phyloP scores from a whole-genome alignment of 2,329 filamentous ascomycete species.

The Trichoderma asperellum region DNA sequence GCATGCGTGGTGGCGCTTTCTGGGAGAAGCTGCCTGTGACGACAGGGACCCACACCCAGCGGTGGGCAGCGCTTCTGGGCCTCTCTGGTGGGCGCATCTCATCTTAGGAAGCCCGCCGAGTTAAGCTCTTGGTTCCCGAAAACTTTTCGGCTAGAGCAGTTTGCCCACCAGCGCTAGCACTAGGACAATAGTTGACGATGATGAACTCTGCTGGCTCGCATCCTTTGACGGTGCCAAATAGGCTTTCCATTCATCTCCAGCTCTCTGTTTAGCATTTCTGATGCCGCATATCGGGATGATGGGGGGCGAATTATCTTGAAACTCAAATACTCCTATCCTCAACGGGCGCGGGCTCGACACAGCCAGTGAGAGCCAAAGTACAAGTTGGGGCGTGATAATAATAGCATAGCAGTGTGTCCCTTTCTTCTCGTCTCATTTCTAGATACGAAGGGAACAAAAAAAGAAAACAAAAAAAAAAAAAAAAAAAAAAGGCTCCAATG shows the following conservation, averaged over 20 bases:
- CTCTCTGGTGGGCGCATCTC: constrained; percentile 12
- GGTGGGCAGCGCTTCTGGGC: not conserved
- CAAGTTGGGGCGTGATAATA: not conserved
- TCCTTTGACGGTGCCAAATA: not conserved
- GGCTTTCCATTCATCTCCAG: constrained; percentile 9
- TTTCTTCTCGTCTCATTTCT: not conserved
- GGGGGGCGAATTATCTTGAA: constrained; percentile 9
- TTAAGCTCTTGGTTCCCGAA: constrained; percentile 27
- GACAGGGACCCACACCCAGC: constrained; percentile 1
- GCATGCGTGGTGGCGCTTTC: not conserved
- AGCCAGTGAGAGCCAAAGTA: not conserved
- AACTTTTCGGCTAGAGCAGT: constrained; percentile 13
- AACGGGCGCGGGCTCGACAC: not conserved
- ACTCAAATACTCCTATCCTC: constrained; percentile 2
- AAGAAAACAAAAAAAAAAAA: not conserved
- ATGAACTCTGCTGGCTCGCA: not conserved
- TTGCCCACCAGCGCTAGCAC: constrained; percentile 8
- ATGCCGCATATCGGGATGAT: not conserved
- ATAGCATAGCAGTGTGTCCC: not conserved
- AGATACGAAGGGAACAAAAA: not conserved
- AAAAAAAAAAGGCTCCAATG: not conserved
- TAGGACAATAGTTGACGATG: constrained; percentile 1
- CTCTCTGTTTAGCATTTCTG: not conserved
- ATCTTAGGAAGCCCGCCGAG: constrained; percentile 20
- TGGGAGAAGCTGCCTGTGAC: constrained; percentile 6